These are phyloP conservation scores for Neocatenulostroma microsporum DNA, from an alignment of 2,329 filamentous ascomycete genomes.

Conservation along the genomic window DNA sequence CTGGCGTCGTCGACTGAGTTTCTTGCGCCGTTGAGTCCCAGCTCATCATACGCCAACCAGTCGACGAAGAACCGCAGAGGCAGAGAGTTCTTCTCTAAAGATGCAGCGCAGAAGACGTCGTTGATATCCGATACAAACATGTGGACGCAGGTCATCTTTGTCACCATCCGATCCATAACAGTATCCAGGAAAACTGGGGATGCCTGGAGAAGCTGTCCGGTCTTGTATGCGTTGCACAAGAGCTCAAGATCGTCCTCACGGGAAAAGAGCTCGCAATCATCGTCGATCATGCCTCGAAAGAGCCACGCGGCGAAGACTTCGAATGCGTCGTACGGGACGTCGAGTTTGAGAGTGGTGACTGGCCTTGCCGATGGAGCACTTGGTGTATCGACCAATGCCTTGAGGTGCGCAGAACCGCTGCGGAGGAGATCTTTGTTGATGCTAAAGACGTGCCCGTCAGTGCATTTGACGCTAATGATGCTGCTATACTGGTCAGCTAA, in stretches of 20 bases:
- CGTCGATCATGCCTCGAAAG: neutral
- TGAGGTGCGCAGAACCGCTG: neutral
- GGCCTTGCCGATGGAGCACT: too few relatives aligned
- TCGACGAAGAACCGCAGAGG: too few relatives aligned
- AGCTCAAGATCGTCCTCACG: neutral
- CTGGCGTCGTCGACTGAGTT: too few relatives aligned
- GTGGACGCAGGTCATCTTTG: too few relatives aligned
- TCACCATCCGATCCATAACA: neutral
- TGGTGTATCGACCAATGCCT: neutral
- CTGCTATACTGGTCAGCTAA: too few relatives aligned
- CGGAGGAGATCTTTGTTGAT: neutral
- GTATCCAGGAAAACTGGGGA: neutral
- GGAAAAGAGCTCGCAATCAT: neutral
- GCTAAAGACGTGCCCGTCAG: neutral
- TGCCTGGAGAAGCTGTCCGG: neutral
- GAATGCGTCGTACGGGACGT: neutral
- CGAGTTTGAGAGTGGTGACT: too few relatives aligned
- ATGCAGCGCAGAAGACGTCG: too few relatives aligned
- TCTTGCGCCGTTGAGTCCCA: too few relatives aligned
- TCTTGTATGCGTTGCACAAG: neutral
- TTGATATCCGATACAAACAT: too few relatives aligned
- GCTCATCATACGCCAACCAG: too few relatives aligned
- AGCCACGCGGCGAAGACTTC: neutral
- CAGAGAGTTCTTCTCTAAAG: too few relatives aligned
- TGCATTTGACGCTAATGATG: neutral